Base-by-base conservation (phyloP, 2,329 filamentous ascomycete genomes). In the Fusarium tjaetaba region DNA sequence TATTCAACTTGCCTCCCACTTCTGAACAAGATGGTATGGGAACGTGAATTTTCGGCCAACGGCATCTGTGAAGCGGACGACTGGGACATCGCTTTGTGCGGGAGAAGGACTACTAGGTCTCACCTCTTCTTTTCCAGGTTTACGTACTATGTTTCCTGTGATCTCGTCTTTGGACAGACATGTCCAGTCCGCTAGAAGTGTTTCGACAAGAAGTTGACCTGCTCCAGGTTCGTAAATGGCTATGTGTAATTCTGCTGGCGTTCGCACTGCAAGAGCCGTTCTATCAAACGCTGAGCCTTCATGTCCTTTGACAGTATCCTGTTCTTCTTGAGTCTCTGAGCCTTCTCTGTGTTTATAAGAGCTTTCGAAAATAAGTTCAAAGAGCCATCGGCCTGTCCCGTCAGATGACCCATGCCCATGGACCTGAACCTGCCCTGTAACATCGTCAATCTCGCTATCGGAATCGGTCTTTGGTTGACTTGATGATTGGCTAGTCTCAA, bases 71-170 rank as follows among this genome's bases (percentile, higher is more conserved):
- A 42, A 32, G 10, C 8, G 26, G 26, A 56, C 7, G 11, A 3
- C 8, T n/a, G n/a, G n/a, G n/a, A n/a, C n/a, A n/a, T n/a, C n/a
- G n/a, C n/a, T 11, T 28, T 16, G 24, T 18, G 15, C 2, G 10
- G 24, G 4, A 38, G 0, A 0, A 4, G 13, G 20, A 24, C 15
- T 30, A 4, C 11, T 18, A 2, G 26, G 11, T 16, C 16, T 30
- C 3, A 2, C 2, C 2, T 30, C 11, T 2, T 32, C 36, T 13
- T 1, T 18, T 14, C 2, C 20, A 5, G 20, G 11, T 13, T 14
- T 24, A 2, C 0, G 2, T 0, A 14, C 1, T 2, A 4, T 2
- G 30, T 4, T 32, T 32, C 30, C 30, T 4, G 30, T 32, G 4
- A 32, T 5, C 13, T 32, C 30, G 3, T 32, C 30, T 1, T 5